Evolutionary conservation across 78 protist genomes (phyloP), one percentile per base, ranked within the genome.

Genomic region (Polysphondylium violaceum): DNA sequence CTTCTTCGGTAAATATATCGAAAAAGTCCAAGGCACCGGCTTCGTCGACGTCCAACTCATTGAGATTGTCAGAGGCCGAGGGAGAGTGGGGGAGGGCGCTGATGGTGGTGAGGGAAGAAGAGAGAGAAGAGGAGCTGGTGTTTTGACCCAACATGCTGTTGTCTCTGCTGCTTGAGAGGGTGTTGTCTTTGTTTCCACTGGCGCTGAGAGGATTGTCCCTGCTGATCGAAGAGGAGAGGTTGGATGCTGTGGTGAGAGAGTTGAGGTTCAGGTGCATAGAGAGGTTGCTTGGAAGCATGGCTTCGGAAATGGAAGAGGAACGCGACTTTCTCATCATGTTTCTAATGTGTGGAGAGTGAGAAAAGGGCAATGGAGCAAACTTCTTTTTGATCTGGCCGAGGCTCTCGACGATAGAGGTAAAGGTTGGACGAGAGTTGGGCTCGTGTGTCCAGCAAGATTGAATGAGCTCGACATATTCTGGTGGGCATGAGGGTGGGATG

Each of bases 401-500:
- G 21, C 65, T 40, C 38, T 83, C 91, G 3, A 83, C 91, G 9
- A 88, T 76, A 1, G 64, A 44, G 0, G 94, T 76, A 50, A 88
- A 88, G 31, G 94, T 78, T 40, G 94, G 94, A 27, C 94, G 33
- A 8, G 72, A 61, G 21, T 53, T 78, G 35, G 94, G 94, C 27
- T 88, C 87, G 36, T 78, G 83, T 14, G 74, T 61, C 94, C 94
- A 88, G 55, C 94, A 88, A 27, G 78, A 61, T 58, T 78, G 79
- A 23, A 88, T 75, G 29, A 88, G 25, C 27, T 73, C 81, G 1
- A 60, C 87, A 16, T 88, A 88, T 38, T 73, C 86, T 4, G 86
- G 86, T 47, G 77, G 94, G 14, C 87, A 74, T 14, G 81, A 43
- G 17, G 76, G 33, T 33, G 94, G 94, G 29, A 88, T 69, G 19